Evolutionary conservation across 495 filamentous ascomycete genomes (phyloP).

Genomic region (Xylaria flabelliformis): DNA sequence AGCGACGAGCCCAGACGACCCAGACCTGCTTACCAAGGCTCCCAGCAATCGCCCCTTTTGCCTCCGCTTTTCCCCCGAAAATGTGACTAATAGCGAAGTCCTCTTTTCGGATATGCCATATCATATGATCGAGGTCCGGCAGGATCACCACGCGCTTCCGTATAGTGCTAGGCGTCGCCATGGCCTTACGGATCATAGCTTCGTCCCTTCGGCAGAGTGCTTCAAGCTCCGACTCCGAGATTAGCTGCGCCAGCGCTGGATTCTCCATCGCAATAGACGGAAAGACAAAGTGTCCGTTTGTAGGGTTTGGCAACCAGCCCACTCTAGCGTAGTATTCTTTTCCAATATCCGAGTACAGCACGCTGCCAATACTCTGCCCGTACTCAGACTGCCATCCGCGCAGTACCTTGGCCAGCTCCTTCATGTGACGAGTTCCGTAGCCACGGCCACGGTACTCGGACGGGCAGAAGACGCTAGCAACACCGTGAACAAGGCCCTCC

Average conservation of each 20-base stretch:
- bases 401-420: constrained; percentile 46
- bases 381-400: constrained; percentile 44
- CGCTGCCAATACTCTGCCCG: background rate
- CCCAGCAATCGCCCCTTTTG: background rate
- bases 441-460: constrained; percentile 71
- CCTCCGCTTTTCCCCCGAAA: background rate
- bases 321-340: background rate
- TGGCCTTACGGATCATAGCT: background rate
- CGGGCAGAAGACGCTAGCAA: constrained; percentile 83
- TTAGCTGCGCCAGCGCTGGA: background rate
- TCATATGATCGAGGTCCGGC: background rate
- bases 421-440: constrained; percentile 70
- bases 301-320: background rate
- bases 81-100: background rate
- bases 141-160: background rate
- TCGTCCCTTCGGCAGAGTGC: background rate
- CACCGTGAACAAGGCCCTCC: background rate
- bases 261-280: background rate
- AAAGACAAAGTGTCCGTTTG: background rate
- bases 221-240: background rate
- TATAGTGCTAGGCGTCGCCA: background rate
- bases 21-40: background rate
- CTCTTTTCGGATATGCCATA: constrained; percentile 4
- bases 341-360: background rate
- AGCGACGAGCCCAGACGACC: background rate